Conservation (phyloP, 1,284 basidiomycete species). For the Melanopsichium pennsylvanicum region DNA sequence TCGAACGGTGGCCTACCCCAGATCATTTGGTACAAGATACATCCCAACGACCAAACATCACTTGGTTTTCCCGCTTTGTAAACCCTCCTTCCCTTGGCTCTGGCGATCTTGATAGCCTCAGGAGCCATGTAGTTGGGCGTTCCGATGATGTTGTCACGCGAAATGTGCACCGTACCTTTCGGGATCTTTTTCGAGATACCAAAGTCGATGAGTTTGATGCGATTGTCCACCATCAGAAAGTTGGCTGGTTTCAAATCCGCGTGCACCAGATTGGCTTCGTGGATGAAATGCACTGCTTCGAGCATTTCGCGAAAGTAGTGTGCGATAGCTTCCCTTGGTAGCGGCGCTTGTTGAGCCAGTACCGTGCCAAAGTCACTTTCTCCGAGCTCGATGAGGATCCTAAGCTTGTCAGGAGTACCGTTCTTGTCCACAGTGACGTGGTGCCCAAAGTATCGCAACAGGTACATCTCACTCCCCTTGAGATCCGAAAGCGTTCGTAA, state of each 20-base stretch:
- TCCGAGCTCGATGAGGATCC: constrained; percentile 64
- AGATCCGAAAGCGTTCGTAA: constrained; percentile 54
- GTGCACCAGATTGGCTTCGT: constrained; percentile 62
- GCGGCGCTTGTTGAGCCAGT: constrained; percentile 46
- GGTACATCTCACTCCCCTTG: constrained; percentile 56
- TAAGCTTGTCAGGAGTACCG: constrained; percentile 46
- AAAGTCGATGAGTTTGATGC: constrained; percentile 95
- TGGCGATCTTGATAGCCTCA: constrained; percentile 63
- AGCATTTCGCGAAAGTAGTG: constrained; percentile 64
- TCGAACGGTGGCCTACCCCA: constrained; percentile 90
- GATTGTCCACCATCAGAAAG: constrained; percentile 81
- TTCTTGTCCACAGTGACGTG: constrained; percentile 50
- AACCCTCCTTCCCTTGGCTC: constrained; percentile 60
- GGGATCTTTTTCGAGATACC: constrained; percentile 87
- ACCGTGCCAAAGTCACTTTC: constrained; percentile 60
- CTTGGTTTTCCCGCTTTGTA: constrained; percentile 66
- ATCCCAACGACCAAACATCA: constrained; percentile 97
- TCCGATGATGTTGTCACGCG: constrained; percentile 62
- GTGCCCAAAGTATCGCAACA: constrained; percentile 64
- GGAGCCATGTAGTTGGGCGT: constrained; percentile 67
- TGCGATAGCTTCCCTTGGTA: constrained; percentile 48
- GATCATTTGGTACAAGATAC: constrained; percentile 95
- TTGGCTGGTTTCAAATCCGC: constrained; percentile 67
- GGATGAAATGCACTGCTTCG: constrained; percentile 64
- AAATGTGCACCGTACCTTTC: constrained; percentile 64